Conservation (phyloP, 139 green algal genomes). For the Medakamo hakoo region DNA sequence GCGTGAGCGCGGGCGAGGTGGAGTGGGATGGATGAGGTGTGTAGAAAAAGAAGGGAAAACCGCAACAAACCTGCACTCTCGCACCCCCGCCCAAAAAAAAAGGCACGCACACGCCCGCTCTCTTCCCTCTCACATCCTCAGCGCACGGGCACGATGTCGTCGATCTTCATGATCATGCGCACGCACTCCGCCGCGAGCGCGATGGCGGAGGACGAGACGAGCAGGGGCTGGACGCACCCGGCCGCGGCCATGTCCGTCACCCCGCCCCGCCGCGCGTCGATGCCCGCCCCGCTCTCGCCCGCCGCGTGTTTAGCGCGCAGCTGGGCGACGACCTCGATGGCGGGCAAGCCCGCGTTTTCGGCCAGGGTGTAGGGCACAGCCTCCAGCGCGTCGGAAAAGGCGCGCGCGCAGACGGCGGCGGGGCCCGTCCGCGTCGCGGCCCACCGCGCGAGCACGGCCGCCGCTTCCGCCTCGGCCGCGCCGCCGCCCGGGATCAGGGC, state of each 20-base stretch:
- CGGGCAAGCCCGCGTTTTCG: conserved; percentile 95
- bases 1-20: too few species aligned
- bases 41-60: too few species aligned
- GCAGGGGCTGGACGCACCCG: conserved; percentile 89
- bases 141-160: conserved; percentile 74
- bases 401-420: conserved; percentile 46
- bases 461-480: conserved; percentile 82
- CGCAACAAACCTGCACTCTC: not conserved
- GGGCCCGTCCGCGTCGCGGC: conserved; percentile 65
- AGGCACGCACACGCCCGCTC: not conserved
- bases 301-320: conserved; percentile 77
- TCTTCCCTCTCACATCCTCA: conserved; percentile 19
- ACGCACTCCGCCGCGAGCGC: conserved; percentile 86
- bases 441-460: conserved; percentile 63
- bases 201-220: conserved; percentile 79
- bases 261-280: conserved; percentile 55
- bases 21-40: too few species aligned
- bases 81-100: conserved; percentile 1
- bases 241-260: conserved; percentile 80
- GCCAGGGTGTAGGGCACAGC: conserved; percentile 96
- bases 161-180: conserved; percentile 97
- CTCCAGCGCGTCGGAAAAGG: conserved; percentile 93
- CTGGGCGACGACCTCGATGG: conserved; percentile 96
- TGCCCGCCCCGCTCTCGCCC: conserved; percentile 40
- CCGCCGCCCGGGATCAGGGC: conserved; percentile 84